Evolutionary conservation across 768 basidiomycete species (phyloP).

Genomic region (Pulveroboletus sp.): DNA sequence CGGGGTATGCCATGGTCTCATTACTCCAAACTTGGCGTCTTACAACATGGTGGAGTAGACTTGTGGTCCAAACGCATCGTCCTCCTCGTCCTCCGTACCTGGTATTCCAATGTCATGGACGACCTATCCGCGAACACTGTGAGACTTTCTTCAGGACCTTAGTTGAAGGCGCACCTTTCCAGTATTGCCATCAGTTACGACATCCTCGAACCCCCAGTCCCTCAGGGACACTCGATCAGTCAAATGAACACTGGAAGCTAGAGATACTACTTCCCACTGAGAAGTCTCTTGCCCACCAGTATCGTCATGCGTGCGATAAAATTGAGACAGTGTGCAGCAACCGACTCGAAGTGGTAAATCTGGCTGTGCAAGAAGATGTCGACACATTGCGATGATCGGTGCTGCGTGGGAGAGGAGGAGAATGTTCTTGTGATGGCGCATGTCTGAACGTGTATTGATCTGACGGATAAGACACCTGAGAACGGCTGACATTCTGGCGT

Average conservation of each 20-base stretch:
- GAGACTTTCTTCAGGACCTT: background rate
- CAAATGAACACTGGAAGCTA: constrained; percentile 54
- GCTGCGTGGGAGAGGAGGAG: constrained; percentile 74
- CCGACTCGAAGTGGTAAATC: constrained; percentile 56
- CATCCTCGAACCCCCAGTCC: constrained; percentile 82
- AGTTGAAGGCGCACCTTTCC: constrained; percentile 47
- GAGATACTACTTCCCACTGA: constrained; percentile 37
- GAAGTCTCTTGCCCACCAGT: constrained; percentile 35
- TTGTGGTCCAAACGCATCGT: constrained; percentile 56
- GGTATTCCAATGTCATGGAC: constrained; percentile 64
- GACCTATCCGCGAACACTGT: constrained; percentile 40
- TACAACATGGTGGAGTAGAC: constrained; percentile 20
- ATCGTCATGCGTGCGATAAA: constrained; percentile 35
- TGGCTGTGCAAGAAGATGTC: constrained; percentile 52
- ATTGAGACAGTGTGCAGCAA: constrained; percentile 69
- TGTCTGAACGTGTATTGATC: constrained; percentile 41
- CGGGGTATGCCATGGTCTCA: background rate
- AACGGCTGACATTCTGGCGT: constrained; percentile 53
- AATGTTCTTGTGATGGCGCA: constrained; percentile 43
- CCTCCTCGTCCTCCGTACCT: constrained; percentile 57
- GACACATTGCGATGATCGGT: constrained; percentile 60
- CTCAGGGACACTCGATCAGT: constrained; percentile 54
- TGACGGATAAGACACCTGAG: constrained; percentile 47
- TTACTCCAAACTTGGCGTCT: background rate
- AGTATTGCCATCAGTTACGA: constrained; percentile 42